Base-by-base conservation (phyloP, 352 stramenopile genomes). In the Pilasporangium apinafurcum region DNA sequence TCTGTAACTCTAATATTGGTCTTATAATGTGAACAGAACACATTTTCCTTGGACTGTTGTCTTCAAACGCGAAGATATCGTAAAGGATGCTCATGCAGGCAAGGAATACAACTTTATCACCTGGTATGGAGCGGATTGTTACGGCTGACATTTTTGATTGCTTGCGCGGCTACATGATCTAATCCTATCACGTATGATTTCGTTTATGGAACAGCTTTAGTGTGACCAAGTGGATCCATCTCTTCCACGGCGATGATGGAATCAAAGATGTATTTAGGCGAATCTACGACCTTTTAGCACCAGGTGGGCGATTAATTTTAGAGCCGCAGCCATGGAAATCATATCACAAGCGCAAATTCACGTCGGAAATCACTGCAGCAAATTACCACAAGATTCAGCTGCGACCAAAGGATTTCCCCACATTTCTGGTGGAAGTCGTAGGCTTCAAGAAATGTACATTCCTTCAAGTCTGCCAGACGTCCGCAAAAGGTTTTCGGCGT, bases 161-260 rank as follows among this genome's bases (percentile, higher is more conserved):
- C 5, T 38, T 16, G 1, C 10, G 16, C 18, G 14, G 26, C 1
- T 18, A 7, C 8, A 27, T 36, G 7, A n/a, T 46, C 8, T 18
- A 7, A 9, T 14, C 8, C 8, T 12, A 27, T 20, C 28, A 27
- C 22, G 8, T 12, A n/a, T 35, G 16, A 25, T 12, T 39, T 34
- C 2, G 16, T 37, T 14, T 43, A 14, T 53, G 14, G 39, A 20
- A 26, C n/a, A 87, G 83, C 38, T 89, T 96, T 34, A 94, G 80
- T 36, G 79, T 95, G 43, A 90, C 83, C 8, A 96, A 96, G 62
- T 96, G 86, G 86, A 88, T 96, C 30, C 86, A 96, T 44, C 59
- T 96, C 30, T 85, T 92, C 48, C 71, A 88, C 29, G 86, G 86
- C 12, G 86, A 96, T 37, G 76, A 90, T 21, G 83, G 80, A 10